These are phyloP conservation scores for Arthrobotrys musiformis DNA, from an alignment of 2,329 filamentous ascomycete genomes.

Conservation along the genomic window DNA sequence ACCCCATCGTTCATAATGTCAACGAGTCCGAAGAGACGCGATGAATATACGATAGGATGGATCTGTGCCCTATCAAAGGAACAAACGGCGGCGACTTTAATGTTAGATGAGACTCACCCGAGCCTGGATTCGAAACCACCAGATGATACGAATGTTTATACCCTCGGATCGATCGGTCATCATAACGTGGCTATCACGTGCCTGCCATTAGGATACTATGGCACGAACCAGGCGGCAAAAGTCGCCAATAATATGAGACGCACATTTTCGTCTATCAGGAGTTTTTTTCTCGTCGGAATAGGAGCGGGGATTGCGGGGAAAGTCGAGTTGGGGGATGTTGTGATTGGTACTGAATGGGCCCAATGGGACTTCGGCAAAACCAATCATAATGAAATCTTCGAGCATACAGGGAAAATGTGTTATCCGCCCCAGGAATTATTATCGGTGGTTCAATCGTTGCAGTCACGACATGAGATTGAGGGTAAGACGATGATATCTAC, in stretches of 20 bases:
- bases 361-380: slow-evolving; percentile 29
- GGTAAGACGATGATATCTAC: not conserved
- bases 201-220: slow-evolving; percentile 2
- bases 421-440: not conserved
- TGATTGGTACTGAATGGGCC: not conserved
- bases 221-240: not conserved
- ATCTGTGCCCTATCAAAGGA: slow-evolving; percentile 39
- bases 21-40: too few species aligned
- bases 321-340: slow-evolving; percentile 22
- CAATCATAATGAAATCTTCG: not conserved
- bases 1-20: too few species aligned
- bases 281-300: slow-evolving; percentile 38
- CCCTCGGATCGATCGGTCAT: slow-evolving; percentile 6
- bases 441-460: not conserved
- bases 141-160: slow-evolving; percentile 26
- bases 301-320: slow-evolving; percentile 22
- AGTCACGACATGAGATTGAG: not conserved
- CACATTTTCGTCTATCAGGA: slow-evolving; percentile 30
- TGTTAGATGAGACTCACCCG: slow-evolving; percentile 18
- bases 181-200: slow-evolving; percentile 35
- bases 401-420: not conserved
- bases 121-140: not conserved
- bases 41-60: too few species aligned
- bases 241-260: slow-evolving; percentile 8
- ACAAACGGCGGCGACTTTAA: not conserved